These are phyloP conservation scores for Colletotrichum echinochloae DNA, from an alignment of 2,329 filamentous ascomycete genomes.

Conservation along the genomic window DNA sequence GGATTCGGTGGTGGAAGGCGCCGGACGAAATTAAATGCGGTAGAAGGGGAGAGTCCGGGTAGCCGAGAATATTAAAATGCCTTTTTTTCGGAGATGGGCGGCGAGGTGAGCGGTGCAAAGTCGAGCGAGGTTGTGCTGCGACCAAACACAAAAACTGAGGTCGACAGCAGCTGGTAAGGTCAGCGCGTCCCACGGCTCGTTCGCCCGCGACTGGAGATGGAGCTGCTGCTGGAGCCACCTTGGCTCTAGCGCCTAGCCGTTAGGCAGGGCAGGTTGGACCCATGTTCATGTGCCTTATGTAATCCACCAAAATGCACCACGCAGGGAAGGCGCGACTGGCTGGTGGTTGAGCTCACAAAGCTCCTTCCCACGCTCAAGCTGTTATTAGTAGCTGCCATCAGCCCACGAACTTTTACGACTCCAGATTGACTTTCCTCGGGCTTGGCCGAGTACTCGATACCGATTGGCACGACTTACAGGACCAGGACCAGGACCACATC, in stretches of 20 bases:
- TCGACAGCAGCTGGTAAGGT: constrained; percentile 33
- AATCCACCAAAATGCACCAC: not conserved
- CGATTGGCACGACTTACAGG: not conserved
- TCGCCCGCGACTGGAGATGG: constrained; percentile 36
- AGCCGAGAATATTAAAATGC: constrained; percentile 5
- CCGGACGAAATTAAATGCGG: not conserved
- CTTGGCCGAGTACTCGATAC: too few relatives aligned
- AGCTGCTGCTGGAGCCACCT: constrained; percentile 36
- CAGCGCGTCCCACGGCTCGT: constrained; percentile 39
- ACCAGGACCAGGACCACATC: not conserved
- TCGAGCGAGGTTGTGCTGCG: constrained; percentile 17
- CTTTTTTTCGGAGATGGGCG: constrained; percentile 2
- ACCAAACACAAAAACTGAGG: constrained; percentile 34
- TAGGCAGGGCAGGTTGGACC: constrained; percentile 8
- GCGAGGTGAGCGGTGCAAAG: not conserved
- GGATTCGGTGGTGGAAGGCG: constrained; percentile 13
- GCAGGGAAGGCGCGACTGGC: not conserved
- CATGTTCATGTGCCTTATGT: too few relatives aligned
- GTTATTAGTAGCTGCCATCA: not conserved
- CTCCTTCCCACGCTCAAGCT: constrained; percentile 5
- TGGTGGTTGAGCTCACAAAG: constrained; percentile 21
- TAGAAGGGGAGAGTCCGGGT: not conserved
- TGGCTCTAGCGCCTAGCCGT: constrained; percentile 20
- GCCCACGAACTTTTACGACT: not conserved
- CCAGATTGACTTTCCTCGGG: not conserved